Percentiles rank a stretch among this genome's conserved stretches.
phyloP scores from a whole-genome alignment of 1,139 yeast species.

The Yamadazyma atmosphaerica region DNA sequence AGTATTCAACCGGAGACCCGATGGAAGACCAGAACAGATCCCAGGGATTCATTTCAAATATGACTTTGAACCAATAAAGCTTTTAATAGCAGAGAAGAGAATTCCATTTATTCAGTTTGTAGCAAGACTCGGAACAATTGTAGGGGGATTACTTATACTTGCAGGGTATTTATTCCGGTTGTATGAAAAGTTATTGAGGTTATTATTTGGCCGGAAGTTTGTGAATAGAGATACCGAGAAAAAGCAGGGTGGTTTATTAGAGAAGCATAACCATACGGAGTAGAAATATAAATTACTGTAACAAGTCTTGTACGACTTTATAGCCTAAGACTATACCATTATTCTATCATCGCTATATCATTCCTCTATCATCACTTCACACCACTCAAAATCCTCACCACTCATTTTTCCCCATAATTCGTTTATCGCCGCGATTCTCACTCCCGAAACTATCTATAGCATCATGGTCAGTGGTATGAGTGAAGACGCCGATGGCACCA shows the following conservation, averaged over 20 bases:
- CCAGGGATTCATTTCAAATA: constrained; percentile 87
- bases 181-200: constrained; percentile 45
- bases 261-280: constrained; percentile 5
- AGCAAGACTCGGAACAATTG: constrained; percentile 73
- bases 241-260: constrained; percentile 37
- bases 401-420: no score
- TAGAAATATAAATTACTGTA: neutral
- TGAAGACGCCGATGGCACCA: no score
- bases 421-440: no score
- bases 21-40: constrained; percentile 30
- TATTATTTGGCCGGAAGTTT: constrained; percentile 51
- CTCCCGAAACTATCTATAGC: no score
- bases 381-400: no score
- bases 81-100: constrained; percentile 68
- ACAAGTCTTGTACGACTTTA: no score
- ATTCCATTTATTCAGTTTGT: constrained; percentile 77
- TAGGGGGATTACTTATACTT: constrained; percentile 68
- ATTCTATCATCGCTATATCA: no score
- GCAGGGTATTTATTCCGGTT: constrained; percentile 48
- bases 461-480: no score
- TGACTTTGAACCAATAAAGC: constrained; percentile 83
- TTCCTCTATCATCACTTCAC: no score
- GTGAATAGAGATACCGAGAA: constrained; percentile 59
- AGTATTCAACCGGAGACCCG: constrained; percentile 19
- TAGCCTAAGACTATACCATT: no score